phyloP scores from a whole-genome alignment of 139 green algal genomes.

The Chlorella sp. region DNA sequence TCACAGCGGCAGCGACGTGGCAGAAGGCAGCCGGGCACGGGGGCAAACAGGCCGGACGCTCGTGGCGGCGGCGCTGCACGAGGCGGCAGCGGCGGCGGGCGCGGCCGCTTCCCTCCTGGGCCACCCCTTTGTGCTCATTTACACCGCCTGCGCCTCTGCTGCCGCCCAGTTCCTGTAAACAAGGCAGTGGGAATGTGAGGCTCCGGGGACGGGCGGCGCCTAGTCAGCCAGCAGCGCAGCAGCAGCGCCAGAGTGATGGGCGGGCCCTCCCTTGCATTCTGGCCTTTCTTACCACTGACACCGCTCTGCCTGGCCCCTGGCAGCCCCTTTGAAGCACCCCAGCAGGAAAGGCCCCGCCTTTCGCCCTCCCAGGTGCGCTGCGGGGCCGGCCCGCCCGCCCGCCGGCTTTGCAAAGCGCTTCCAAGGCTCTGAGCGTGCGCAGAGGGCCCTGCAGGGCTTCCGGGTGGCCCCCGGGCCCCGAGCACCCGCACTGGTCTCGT shows the following conservation, averaged over 20 bases:
- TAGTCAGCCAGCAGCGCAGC: too few relatives aligned
- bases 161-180: neutral
- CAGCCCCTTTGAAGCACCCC: too few relatives aligned
- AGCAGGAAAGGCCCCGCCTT: too few relatives aligned
- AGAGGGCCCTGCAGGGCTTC: neutral
- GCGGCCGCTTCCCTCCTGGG: neutral
- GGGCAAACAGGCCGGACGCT: neutral
- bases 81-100: neutral
- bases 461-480: neutral
- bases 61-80: neutral
- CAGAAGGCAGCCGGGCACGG: neutral
- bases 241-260: too few relatives aligned
- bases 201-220: too few relatives aligned
- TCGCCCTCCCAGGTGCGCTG: too few relatives aligned
- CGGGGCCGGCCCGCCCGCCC: too few relatives aligned
- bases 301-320: too few relatives aligned
- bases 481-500: neutral
- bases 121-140: neutral
- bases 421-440: neutral
- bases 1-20: neutral
- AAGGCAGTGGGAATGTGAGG: too few relatives aligned
- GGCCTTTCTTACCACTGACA: too few relatives aligned
- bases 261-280: too few relatives aligned
- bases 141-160: neutral
- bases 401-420: neutral